Base-by-base conservation (phyloP, 306 rosid species). In the Calophaca sinica region DNA sequence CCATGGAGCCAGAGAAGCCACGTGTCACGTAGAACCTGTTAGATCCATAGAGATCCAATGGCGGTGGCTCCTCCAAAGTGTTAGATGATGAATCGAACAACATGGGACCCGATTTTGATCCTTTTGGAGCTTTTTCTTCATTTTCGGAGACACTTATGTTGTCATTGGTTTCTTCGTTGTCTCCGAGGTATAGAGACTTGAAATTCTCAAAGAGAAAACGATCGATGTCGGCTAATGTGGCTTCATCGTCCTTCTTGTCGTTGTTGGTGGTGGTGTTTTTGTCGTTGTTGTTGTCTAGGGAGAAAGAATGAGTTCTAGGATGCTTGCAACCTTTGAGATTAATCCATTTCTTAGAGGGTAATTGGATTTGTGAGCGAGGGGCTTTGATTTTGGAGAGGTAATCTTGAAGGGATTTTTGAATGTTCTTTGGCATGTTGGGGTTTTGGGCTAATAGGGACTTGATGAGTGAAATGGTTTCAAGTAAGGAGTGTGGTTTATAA, bases 201-300 rank as follows among this genome's bases (percentile, higher is more conserved):
- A 91, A 93, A 66, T 93, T 93, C 79, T 93, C 97, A 0, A 85
- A 46, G 69, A 93, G 89, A 13, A 93, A 91, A 0, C 85, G 88
- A 12, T 93, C 97, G 9, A 91, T 41, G 20, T 91, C 97, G 0
- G 88, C 84, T 13, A 93, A 82, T 2, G 93, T 82, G 8, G 93
- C 98, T 6, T 88, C 89, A 9, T 84, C 90, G 6, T 51, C 36
- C 2, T 75, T 28, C 2, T 49, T 74, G 6, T 41, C 59, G 26
- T 20, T 29, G 2, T 3, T 9, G 15, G 7, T 32, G 20, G 3
- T 8, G 2, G 10, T 6, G 46, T 3, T 7, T 1, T 42, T 66
- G 7, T 73, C 14, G 32, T 32, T 62, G 1, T 26, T 15, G 53
- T 78, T 74, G 49, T 83, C 85, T 0, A 88, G 3, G 36, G 87